A percentile compares a stretch with the other conserved stretches of the same genome.
Evolutionary conservation across 306 rosid species (phyloP).

Genomic region (Cyamopsis tetragonoloba): DNA sequence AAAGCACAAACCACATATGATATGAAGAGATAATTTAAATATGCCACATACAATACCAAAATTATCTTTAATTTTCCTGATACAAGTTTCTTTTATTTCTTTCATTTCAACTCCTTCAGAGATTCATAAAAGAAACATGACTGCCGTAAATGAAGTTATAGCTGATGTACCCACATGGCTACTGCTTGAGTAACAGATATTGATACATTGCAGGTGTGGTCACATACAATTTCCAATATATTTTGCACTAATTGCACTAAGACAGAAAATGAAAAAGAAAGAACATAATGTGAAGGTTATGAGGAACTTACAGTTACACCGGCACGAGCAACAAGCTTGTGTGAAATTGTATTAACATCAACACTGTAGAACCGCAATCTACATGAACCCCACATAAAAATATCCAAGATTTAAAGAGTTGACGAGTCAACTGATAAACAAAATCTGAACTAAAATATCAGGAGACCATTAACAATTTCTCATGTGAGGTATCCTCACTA

Average conservation of each 20-base stretch:
- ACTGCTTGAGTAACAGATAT: not conserved
- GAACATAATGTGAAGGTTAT: slow-evolving; percentile 7
- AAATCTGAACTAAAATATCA: slow-evolving; percentile 8
- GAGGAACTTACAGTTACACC: slow-evolving; percentile 80
- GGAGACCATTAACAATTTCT: not conserved
- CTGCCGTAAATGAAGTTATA: not conserved
- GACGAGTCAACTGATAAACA: not conserved
- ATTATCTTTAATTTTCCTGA: not conserved
- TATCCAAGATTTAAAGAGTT: slow-evolving; percentile 4
- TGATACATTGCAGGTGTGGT: not conserved
- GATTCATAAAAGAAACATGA: not conserved
- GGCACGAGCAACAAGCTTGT: slow-evolving; percentile 75
- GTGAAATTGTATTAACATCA: slow-evolving; percentile 72
- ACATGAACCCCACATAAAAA: slow-evolving; percentile 28
- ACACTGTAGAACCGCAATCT: slow-evolving; percentile 71
- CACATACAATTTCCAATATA: not conserved
- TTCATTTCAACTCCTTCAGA: not conserved
- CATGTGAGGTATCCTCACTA: not conserved
- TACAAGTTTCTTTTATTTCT: slow-evolving; percentile 8
- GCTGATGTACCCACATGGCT: not conserved
- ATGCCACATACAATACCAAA: not conserved
- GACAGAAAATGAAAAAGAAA: slow-evolving; percentile 11
- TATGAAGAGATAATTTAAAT: not conserved
- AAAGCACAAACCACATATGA: not conserved
- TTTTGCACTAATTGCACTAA: not conserved